Evolutionary conservation across 345 rosid species (phyloP).

Genomic region (Syzygium grande): DNA sequence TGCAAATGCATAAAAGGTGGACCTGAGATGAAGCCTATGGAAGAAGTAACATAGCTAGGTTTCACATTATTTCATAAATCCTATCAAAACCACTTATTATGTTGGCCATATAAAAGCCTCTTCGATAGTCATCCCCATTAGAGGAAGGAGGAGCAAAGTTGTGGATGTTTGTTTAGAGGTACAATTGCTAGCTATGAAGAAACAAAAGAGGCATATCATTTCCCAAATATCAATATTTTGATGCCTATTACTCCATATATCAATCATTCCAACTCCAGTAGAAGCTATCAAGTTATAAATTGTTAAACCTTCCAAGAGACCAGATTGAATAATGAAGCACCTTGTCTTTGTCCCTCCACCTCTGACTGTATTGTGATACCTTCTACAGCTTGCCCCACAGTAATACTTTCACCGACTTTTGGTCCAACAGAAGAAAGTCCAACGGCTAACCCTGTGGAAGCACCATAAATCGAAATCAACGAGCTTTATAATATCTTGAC

Average conservation of each 20-base stretch:
- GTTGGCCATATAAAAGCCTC: neutral
- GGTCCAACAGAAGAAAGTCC: too few relatives aligned
- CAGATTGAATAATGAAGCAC: neutral
- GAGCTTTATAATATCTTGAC: neutral
- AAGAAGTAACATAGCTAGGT: neutral
- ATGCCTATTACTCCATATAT: neutral
- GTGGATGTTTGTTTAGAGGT: neutral
- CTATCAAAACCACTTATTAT: fast-evolving
- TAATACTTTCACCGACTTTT: too few relatives aligned
- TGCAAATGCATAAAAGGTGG: fast-evolving
- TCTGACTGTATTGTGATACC: too few relatives aligned
- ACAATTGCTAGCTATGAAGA: neutral
- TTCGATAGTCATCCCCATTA: neutral
- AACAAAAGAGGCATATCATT: fast-evolving
- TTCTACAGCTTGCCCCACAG: too few relatives aligned
- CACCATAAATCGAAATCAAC: neutral
- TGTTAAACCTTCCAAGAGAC: neutral
- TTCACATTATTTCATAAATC: neutral
- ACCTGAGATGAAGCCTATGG: neutral
- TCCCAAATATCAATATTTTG: fast-evolving
- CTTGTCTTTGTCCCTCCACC: neutral
- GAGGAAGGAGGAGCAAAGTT: neutral
- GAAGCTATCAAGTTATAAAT: fast-evolving
- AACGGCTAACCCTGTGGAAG: too few relatives aligned
- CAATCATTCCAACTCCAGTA: fast-evolving